Conservation (phyloP, 1,284 basidiomycete species). For the Puccinia brachypodii region DNA sequence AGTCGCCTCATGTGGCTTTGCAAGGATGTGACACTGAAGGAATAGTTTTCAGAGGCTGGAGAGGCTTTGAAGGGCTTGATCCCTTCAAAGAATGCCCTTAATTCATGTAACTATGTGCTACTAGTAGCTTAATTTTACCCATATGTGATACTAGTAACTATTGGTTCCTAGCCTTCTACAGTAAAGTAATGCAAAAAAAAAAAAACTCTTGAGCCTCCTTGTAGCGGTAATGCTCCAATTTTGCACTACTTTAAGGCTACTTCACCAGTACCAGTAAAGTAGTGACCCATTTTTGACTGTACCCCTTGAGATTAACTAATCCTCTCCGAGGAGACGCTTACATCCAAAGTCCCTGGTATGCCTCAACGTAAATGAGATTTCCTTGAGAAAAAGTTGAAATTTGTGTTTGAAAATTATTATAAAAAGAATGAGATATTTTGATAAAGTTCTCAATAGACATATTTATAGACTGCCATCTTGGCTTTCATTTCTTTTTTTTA, state of each 20-base stretch:
- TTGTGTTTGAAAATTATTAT: too few species aligned
- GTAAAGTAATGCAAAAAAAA: background rate
- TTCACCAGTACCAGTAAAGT: background rate
- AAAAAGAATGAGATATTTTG: too few species aligned
- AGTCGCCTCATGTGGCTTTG: conserved; percentile 1
- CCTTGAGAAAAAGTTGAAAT: too few species aligned
- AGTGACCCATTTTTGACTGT: background rate
- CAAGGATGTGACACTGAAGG: background rate
- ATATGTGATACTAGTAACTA: background rate
- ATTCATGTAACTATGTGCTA: too few species aligned
- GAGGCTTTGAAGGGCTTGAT: background rate
- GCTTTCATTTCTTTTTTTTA: too few species aligned
- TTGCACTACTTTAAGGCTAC: background rate
- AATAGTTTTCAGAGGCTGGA: background rate
- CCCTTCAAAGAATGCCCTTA: background rate
- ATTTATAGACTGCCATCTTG: too few species aligned
- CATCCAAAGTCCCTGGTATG: too few species aligned
- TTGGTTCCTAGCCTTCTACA: background rate
- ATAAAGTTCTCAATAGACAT: too few species aligned
- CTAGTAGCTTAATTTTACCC: background rate
- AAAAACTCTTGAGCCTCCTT: background rate
- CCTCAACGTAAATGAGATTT: too few species aligned
- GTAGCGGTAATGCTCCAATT: background rate
- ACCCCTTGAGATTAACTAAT: too few species aligned
- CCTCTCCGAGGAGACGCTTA: too few species aligned